Evolutionary conservation across 2,329 filamentous ascomycete genomes (phyloP), one percentile per base, ranked within the genome.

Genomic region (Trichoderma sp.): DNA sequence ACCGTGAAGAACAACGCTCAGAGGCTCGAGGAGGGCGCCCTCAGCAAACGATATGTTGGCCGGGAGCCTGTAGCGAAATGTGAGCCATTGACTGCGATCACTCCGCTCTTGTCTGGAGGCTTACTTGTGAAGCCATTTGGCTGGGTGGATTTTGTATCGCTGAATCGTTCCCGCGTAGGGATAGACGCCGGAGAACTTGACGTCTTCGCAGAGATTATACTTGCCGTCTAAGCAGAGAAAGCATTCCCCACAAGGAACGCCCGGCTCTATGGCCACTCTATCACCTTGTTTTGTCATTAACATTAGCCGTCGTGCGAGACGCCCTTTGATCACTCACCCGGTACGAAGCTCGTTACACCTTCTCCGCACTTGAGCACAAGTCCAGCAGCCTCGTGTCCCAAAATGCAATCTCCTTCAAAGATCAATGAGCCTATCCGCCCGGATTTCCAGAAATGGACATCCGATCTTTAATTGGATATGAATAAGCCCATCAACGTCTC

Each of bases 401-500:
- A n/a, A 26, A 68, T 68, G 7, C 65, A 68, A 9, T 68, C 65
- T 2, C 65, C 65, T 47, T 68, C 65, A n/a, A 68, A 68, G 4
- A 68, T 53, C 7, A 68, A 30, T 3, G 65, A 68, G 26, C 65
- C 65, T 32, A 68, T 68, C 6, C 65, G 32, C 18, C 65, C 65
- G n/a, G 65, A 60, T 43, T 68, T 68, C 65, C 65, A 68, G 65
- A 68, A 68, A 43, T 68, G 65, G 34, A 68, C 65, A 47, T 68
- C 65, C 18, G 65, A 68, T 68, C 65, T 68, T 58, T 3, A 2
- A 53, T 14, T 24, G 47, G 21, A 56, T 1, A 26, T 43, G 39
- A 9, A 43, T 43, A 0, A 30, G 15, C 2, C 18, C 3, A 7
- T 68, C 3, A 26, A 26, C 3, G 2, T 32, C 8, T 24, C 12